Percentiles rank a stretch among this genome's conserved stretches.
phyloP scores from a whole-genome alignment of 495 filamentous ascomycete species.

The Aspergillus heteromorphus region DNA sequence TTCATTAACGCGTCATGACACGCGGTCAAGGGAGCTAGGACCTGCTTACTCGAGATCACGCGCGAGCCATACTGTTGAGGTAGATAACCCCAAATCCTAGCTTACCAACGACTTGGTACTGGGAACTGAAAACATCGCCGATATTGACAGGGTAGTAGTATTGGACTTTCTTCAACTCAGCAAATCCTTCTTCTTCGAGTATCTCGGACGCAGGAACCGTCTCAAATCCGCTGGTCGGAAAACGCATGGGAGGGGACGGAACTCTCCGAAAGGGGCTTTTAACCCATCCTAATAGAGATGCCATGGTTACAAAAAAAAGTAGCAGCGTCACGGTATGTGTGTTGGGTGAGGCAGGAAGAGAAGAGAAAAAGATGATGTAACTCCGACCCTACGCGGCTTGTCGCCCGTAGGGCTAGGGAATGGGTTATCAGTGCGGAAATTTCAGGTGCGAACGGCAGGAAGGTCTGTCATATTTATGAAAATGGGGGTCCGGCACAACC shows the following conservation, averaged over 20 bases:
- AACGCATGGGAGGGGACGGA: slow-evolving; percentile 15
- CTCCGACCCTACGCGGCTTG: too few species aligned
- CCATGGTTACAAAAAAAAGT: not conserved
- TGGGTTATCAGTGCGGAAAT: slow-evolving; percentile 4
- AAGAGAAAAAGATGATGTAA: too few species aligned
- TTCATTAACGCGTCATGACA: slow-evolving; percentile 7
- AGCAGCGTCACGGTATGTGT: too few species aligned
- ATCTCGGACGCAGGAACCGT: slow-evolving; percentile 15
- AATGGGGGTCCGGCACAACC: not conserved
- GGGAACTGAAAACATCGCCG: slow-evolving; percentile 42
- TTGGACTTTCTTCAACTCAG: slow-evolving; percentile 33
- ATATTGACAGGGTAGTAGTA: slow-evolving; percentile 52
- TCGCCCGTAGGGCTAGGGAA: too few species aligned
- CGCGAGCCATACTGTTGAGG: slow-evolving; percentile 52
- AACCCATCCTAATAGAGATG: slow-evolving; percentile 1
- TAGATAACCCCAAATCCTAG: slow-evolving; percentile 49
- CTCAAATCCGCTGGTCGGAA: slow-evolving; percentile 20
- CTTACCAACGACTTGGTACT: slow-evolving; percentile 52
- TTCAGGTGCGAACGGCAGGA: not conserved
- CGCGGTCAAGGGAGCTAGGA: slow-evolving; percentile 10
- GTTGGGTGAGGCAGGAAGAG: too few species aligned
- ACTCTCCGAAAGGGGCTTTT: slow-evolving; percentile 3
- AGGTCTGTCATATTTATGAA: not conserved
- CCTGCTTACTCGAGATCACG: slow-evolving; percentile 43
- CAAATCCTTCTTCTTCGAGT: slow-evolving; percentile 45